Base-by-base conservation (phyloP, 2,329 filamentous ascomycete species). In the Colletotrichum liaoningense region DNA sequence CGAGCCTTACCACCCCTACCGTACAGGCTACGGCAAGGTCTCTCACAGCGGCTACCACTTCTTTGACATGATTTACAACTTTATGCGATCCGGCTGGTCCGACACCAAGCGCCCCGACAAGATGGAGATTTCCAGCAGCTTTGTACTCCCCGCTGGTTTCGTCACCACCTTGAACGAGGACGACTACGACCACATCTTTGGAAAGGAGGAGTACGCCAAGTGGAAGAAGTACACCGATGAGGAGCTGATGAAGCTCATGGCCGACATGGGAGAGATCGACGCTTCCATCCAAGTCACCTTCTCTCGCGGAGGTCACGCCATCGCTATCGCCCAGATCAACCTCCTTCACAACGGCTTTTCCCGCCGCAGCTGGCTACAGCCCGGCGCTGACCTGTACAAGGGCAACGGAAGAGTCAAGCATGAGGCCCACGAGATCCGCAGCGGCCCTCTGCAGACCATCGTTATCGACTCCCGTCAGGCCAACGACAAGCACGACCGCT, bases 401-500 rank as follows among this genome's bases (percentile, higher is more conserved):
- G 70, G 70, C n/a, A 49, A 58, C 38, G 70, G 70, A n/a, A 42
- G 72, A 12, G 67, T 74, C 22, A 71, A 71, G 72, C 72, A 74
- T 56, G 72, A 74, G 49, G 24, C 42, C 6, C 42, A 46, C 19
- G 42, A 46, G 2, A 46, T 46, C 19, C 42, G 42, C 42, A 46
- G 42, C 24, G 72, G 72, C 7, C 72, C 72, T 16, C 52, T 74
- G 24, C 72, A 74, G 63, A 71, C 72, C 56, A 67, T 74, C 33
- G 67, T 74, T 8, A 74, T 74, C 33, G 67, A 74, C 46, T 74
- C 72, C 24, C 69, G 69, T 1, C 69, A 72, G 58, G 64, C 69
- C 16, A 72, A 63, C 49, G 69, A 72, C 35, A 68, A 54, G 57
- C 69, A 68, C 28, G 69, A 72, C 35, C 38, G 64, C 6, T 35